Conservation (phyloP, 768 basidiomycete species). For the Clitopilus passeckerianus region DNA sequence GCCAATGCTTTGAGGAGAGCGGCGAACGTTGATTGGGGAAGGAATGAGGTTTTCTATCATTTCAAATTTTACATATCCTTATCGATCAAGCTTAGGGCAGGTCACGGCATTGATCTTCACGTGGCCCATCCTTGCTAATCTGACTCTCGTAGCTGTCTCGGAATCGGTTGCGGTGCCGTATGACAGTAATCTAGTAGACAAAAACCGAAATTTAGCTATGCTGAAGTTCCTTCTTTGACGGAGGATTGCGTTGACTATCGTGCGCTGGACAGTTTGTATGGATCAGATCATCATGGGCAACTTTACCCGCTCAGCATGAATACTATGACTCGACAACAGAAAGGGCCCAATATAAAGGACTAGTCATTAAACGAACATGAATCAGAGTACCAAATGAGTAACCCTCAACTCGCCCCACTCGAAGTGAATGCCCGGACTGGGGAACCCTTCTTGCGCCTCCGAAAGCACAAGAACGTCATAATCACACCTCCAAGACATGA, state of each 20-base stretch:
- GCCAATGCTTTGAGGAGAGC: background rate
- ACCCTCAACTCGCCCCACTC: slow-evolving; percentile 25
- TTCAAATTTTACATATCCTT: slow-evolving; percentile 2
- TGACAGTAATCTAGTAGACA: background rate
- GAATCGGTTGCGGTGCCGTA: background rate
- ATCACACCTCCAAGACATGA: slow-evolving; percentile 51
- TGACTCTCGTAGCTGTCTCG: background rate
- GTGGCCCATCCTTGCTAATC: background rate
- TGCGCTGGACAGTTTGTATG: no score
- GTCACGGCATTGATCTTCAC: background rate
- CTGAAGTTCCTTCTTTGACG: no score
- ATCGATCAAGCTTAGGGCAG: slow-evolving; percentile 1
- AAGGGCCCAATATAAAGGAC: background rate
- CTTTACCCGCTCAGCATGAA: no score
- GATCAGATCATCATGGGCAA: no score
- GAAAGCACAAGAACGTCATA: slow-evolving; percentile 47
- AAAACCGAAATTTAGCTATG: no score
- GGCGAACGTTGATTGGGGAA: background rate
- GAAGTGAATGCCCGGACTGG: slow-evolving; percentile 27
- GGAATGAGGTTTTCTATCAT: background rate
- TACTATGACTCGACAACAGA: no score
- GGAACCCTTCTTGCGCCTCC: slow-evolving; percentile 47
- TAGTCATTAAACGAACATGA: background rate
- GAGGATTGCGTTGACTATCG: no score
- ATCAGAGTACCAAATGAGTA: slow-evolving; percentile 1